These are phyloP conservation scores for Citrus unshiu DNA, from an alignment of 345 rosid genomes.

Conservation along the genomic window DNA sequence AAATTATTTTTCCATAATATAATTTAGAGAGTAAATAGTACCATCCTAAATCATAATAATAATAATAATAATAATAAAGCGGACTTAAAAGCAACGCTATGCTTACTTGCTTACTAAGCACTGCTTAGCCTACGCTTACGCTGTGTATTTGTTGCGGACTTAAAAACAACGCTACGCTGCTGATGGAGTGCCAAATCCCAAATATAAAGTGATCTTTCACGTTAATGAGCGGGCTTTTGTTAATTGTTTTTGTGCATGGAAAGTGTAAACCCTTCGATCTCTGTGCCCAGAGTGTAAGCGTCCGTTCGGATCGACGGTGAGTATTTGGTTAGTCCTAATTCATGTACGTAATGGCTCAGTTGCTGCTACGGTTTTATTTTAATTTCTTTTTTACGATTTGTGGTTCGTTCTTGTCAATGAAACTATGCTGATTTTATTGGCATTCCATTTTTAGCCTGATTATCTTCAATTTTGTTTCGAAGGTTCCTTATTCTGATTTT, in stretches of 20 bases:
- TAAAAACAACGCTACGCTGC: conserved; percentile 22
- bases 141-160: neutral
- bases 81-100: neutral
- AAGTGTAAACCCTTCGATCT: neutral
- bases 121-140: too few species aligned
- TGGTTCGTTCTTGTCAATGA: neutral
- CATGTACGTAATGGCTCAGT: neutral
- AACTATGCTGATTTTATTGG: neutral
- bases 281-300: too few species aligned
- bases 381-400: neutral
- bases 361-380: neutral
- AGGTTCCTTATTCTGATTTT: neutral
- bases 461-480: neutral
- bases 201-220: neutral
- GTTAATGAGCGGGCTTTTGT: neutral
- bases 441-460: neutral
- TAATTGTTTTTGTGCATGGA: neutral
- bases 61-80: too few species aligned
- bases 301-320: neutral
- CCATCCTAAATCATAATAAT: too few species aligned
- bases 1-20: too few species aligned
- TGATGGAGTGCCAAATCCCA: neutral
- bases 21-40: too few species aligned
- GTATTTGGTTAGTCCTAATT: neutral
- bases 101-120: too few species aligned